A percentile compares a stretch with the other conserved stretches of the same genome.
These are phyloP conservation scores for Globisporangium takayamanum DNA, from an alignment of 352 stramenopile species.

Conservation along the genomic window DNA sequence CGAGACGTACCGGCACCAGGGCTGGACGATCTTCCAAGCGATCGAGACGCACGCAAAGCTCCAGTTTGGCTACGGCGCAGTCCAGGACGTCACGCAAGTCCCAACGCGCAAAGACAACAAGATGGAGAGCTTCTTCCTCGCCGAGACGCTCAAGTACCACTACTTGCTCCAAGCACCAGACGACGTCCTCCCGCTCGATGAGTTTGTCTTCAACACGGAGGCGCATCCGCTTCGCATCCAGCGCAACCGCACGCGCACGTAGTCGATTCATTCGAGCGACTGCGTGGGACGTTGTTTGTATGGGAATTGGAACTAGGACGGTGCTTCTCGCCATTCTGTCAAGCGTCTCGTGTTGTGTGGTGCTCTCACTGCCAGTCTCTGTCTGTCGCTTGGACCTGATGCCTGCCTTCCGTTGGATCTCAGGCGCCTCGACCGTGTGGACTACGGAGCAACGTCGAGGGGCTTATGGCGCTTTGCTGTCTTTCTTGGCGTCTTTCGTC, in stretches of 20 bases:
- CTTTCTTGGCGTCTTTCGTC: conserved; percentile 34
- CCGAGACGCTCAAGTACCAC: conserved; percentile 98
- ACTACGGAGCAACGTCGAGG: no score
- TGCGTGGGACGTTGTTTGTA: no score
- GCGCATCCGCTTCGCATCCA: conserved; percentile 87
- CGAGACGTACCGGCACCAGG: conserved; percentile 91
- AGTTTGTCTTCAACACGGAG: conserved; percentile 96
- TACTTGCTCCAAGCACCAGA: conserved; percentile 91
- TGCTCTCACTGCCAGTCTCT: no score
- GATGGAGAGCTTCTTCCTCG: conserved; percentile 98
- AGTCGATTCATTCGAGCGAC: neutral
- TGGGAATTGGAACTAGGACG: no score
- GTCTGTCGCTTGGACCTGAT: no score
- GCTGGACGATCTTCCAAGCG: conserved; percentile 93
- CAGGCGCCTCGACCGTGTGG: neutral
- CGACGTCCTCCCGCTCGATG: conserved; percentile 84
- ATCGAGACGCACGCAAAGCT: conserved; percentile 92
- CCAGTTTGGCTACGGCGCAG: conserved; percentile 81
- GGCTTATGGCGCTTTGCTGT: conserved; percentile 36
- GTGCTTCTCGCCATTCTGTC: neutral
- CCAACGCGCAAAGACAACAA: conserved; percentile 81
- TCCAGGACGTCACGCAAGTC: conserved; percentile 43
- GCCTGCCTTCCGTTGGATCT: neutral
- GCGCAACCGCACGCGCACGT: conserved; percentile 1
- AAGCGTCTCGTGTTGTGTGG: no score